Evolutionary conservation across 2,329 filamentous ascomycete genomes (phyloP).

Genomic region (Colletotrichum brevisporum): DNA sequence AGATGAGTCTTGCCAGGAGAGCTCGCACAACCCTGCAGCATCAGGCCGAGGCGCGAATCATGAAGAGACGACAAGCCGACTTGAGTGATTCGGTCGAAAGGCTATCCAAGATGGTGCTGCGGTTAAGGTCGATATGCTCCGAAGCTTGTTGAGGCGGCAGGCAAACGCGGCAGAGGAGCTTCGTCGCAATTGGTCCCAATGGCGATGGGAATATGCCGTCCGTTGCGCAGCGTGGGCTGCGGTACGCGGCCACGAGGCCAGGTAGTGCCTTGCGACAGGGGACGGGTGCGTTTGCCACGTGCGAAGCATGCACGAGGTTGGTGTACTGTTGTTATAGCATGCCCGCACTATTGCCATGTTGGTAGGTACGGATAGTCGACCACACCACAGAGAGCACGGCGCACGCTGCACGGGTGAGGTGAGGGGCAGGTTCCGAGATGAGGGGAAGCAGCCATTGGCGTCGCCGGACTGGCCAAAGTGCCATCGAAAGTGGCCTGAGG

Average conservation of each 20-base stretch:
- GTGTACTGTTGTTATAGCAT: neutral
- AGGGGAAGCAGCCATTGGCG: slow-evolving; percentile 32
- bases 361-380: too few relatives aligned
- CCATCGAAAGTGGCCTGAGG: slow-evolving; percentile 32
- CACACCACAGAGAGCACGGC: too few relatives aligned
- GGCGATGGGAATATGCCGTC: slow-evolving; percentile 18
- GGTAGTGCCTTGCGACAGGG: slow-evolving; percentile 22
- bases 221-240: slow-evolving; percentile 1
- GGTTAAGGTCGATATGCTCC: neutral
- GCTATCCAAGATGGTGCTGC: neutral
- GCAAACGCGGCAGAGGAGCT: slow-evolving; percentile 1
- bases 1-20: slow-evolving; percentile 7
- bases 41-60: neutral
- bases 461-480: slow-evolving; percentile 14
- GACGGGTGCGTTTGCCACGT: slow-evolving; percentile 32
- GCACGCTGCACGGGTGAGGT: neutral
- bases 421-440: neutral
- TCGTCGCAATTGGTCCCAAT: slow-evolving; percentile 1
- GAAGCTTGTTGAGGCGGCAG: slow-evolving; percentile 10
- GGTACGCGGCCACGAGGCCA: slow-evolving; percentile 3
- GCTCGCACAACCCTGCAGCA: neutral
- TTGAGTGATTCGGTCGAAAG: slow-evolving; percentile 1
- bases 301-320: slow-evolving; percentile 31
- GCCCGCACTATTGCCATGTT: neutral
- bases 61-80: neutral